Percentiles rank a stretch among this genome's conserved stretches.
phyloP scores from a whole-genome alignment of 345 rosid genomes.

The Cardiospermum halicacabum region DNA sequence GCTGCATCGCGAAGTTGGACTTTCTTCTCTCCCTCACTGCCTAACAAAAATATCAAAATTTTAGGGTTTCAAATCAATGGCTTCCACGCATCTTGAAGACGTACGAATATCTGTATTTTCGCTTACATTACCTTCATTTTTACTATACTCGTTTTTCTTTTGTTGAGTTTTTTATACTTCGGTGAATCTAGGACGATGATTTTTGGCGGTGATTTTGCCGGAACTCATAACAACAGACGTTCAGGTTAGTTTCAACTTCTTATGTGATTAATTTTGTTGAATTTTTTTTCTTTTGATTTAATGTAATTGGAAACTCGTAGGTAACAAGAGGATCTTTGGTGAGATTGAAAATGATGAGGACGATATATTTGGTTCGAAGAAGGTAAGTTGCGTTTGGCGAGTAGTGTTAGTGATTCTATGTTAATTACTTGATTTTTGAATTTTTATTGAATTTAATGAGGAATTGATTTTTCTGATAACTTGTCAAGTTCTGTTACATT shows the following conservation, averaged over 20 bases:
- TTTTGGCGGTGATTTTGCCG: constrained; percentile 79
- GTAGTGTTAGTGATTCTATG: neutral
- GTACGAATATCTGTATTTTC: constrained; percentile 24
- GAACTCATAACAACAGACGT: constrained; percentile 34
- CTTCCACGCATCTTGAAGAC: constrained; percentile 51
- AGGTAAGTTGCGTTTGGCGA: constrained; percentile 30
- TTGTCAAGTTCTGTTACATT: neutral
- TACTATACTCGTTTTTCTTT: neutral
- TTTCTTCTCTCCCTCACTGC: neutral
- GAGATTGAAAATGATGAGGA: constrained; percentile 94
- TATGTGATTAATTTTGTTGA: neutral
- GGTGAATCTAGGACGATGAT: constrained; percentile 63
- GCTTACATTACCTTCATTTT: neutral
- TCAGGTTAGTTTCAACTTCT: constrained; percentile 40
- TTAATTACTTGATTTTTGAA: neutral
- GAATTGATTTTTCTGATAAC: neutral
- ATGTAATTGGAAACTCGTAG: constrained; percentile 21
- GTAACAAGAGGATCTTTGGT: constrained; percentile 69
- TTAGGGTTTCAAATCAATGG: constrained; percentile 38
- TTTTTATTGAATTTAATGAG: too few relatives aligned
- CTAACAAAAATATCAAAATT: constrained; percentile 13
- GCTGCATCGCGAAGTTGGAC: neutral
- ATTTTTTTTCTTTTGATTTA: neutral
- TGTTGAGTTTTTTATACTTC: neutral
- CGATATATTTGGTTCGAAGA: constrained; percentile 74